Evolutionary conservation across 257 asterid species (phyloP).

Genomic region (Plectranthus barbatus): DNA sequence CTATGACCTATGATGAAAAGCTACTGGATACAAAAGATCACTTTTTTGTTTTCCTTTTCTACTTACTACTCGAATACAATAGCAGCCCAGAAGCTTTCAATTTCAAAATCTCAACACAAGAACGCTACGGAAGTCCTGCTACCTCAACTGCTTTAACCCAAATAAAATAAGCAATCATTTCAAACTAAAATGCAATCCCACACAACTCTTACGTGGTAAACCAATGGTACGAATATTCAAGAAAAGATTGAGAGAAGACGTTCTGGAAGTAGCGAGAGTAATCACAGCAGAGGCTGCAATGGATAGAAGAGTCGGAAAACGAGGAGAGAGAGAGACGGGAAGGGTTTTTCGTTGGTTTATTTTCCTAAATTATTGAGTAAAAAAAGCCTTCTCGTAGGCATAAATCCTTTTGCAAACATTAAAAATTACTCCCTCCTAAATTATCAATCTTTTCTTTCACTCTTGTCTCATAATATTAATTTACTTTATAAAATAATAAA

Average conservation of each 20-base stretch:
- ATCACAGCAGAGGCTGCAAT: background rate
- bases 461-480: no score
- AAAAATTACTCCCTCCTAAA: no score
- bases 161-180: background rate
- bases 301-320: slow-evolving; percentile 22
- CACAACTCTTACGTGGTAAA: background rate
- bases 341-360: background rate
- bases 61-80: background rate
- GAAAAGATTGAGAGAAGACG: background rate
- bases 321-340: background rate
- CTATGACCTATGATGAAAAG: background rate
- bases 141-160: slow-evolving; percentile 1
- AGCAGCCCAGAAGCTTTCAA: background rate
- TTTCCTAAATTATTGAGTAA: no score
- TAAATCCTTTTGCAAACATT: no score
- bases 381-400: no score
- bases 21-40: background rate
- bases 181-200: background rate
- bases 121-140: background rate
- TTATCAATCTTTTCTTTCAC: no score
- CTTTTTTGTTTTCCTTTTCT: background rate
- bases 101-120: no score
- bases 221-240: background rate
- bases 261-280: slow-evolving; percentile 18
- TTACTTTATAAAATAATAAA: no score